phyloP scores from a whole-genome alignment of 139 green algal genomes.

The Pycnococcus provasolii region DNA sequence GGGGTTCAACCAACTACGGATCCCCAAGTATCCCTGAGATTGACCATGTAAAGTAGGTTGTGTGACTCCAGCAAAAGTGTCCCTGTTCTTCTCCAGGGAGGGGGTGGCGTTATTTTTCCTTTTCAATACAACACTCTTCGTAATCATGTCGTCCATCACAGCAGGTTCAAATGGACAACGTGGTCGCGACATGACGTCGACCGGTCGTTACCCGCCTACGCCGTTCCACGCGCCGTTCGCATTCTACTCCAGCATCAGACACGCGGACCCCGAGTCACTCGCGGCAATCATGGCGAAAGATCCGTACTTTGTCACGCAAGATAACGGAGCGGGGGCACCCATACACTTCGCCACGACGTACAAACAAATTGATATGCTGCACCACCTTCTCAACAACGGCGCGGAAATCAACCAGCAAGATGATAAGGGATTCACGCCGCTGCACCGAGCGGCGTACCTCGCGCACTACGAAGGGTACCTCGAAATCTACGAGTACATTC shows the following conservation, averaged over 20 bases:
- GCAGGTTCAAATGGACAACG: too few relatives aligned
- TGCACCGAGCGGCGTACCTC: conserved; percentile 81
- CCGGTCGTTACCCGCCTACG: conserved; percentile 7
- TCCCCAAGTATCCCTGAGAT: too few relatives aligned
- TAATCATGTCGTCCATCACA: too few relatives aligned
- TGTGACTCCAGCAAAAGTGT: too few relatives aligned
- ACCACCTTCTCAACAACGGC: conserved; percentile 77
- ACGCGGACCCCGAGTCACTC: conserved; percentile 33
- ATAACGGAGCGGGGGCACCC: conserved; percentile 79
- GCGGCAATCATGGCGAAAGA: conserved; percentile 66
- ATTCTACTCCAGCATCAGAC: conserved; percentile 6
- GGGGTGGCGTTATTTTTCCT: too few relatives aligned
- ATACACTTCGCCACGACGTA: conserved; percentile 87
- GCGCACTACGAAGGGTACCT: conserved; percentile 81
- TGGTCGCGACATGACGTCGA: conserved; percentile 10
- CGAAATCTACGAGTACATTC: conserved; percentile 89
- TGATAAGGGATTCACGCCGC: conserved; percentile 64
- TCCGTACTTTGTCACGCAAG: conserved; percentile 81
- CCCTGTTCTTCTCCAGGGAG: too few relatives aligned
- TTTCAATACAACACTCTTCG: too few relatives aligned
- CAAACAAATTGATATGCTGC: conserved; percentile 82
- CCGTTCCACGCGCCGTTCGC: conserved; percentile 3
- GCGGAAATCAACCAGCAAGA: conserved; percentile 67
- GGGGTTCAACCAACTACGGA: too few relatives aligned
- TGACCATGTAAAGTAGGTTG: too few relatives aligned